phyloP scores from a whole-genome alignment of 2,329 filamentous ascomycete genomes.

The Didymella lethalis region DNA sequence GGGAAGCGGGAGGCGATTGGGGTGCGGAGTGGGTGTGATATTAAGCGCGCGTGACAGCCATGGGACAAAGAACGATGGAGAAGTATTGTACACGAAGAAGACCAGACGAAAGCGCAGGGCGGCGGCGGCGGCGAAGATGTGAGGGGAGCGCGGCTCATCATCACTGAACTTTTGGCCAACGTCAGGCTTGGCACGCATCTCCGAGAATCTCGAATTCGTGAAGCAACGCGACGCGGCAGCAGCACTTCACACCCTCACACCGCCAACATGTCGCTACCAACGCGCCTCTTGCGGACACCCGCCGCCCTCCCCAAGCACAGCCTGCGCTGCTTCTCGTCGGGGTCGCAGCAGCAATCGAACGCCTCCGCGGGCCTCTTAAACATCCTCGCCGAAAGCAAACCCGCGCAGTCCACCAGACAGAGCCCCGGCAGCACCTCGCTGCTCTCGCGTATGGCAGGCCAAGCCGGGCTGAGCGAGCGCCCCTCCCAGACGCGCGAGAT shows the following conservation, averaged over 20 bases:
- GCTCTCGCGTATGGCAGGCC: slow-evolving; percentile 27
- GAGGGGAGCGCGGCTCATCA: slow-evolving; percentile 10
- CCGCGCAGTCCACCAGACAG: slow-evolving; percentile 7
- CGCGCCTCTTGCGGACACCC: slow-evolving; percentile 25
- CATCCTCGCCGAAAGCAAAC: slow-evolving; percentile 28
- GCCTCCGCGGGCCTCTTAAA: slow-evolving; percentile 23
- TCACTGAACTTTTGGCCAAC: slow-evolving; percentile 14
- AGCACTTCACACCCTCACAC: slow-evolving; percentile 7
- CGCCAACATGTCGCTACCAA: slow-evolving; percentile 35
- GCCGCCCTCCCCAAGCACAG: slow-evolving; percentile 18
- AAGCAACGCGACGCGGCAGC: slow-evolving; percentile 12
- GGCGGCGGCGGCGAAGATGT: slow-evolving; percentile 15
- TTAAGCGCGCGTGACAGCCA: not conserved
- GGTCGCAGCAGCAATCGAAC: slow-evolving; percentile 30
- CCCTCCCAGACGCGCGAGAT: slow-evolving; percentile 33
- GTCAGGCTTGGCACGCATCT: slow-evolving; percentile 2
- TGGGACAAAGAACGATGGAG: not conserved
- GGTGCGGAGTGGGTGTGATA: not conserved
- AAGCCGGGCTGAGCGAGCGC: slow-evolving; percentile 32
- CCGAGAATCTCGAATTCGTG: slow-evolving; percentile 14
- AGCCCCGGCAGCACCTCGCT: slow-evolving; percentile 12
- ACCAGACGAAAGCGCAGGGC: slow-evolving; percentile 9
- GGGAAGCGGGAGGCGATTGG: not conserved
- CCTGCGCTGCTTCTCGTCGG: slow-evolving; percentile 39
- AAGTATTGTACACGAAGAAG: slow-evolving; percentile 30